phyloP scores from a whole-genome alignment of 495 filamentous ascomycete species.

The Penicillium lividum region DNA sequence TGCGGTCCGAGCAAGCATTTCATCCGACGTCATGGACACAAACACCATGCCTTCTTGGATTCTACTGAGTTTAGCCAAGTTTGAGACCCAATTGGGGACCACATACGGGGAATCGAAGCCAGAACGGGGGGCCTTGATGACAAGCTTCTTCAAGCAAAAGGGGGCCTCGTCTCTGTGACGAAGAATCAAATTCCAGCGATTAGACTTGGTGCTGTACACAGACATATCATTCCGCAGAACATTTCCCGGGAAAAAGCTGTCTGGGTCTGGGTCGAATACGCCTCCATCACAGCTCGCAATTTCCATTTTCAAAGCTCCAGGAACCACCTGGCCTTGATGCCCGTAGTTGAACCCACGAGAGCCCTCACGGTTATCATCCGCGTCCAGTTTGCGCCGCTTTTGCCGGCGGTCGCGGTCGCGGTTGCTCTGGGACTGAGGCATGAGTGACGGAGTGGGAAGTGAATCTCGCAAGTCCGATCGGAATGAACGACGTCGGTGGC shows the following conservation, averaged over 20 bases:
- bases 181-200: slow-evolving; percentile 80
- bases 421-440: slow-evolving; percentile 30
- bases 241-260: slow-evolving; percentile 72
- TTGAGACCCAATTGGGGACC: neutral
- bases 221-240: slow-evolving; percentile 76
- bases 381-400: slow-evolving; percentile 77
- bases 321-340: slow-evolving; percentile 77
- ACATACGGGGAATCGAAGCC: slow-evolving; percentile 87
- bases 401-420: slow-evolving; percentile 28
- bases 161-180: slow-evolving; percentile 73
- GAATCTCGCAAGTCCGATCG: slow-evolving; percentile 27
- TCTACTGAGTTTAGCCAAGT: slow-evolving; percentile 38
- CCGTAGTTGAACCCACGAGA: slow-evolving; percentile 72
- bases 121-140: slow-evolving; percentile 81
- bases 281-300: slow-evolving; percentile 89
- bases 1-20: slow-evolving; percentile 71
- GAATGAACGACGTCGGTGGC: slow-evolving; percentile 16
- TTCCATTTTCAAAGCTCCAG: slow-evolving; percentile 79
- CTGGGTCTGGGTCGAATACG: slow-evolving; percentile 57
- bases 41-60: slow-evolving; percentile 95
- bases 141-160: slow-evolving; percentile 78
- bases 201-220: slow-evolving; percentile 86
- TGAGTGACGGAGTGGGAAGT: slow-evolving; percentile 43
- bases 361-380: slow-evolving; percentile 54
- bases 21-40: slow-evolving; percentile 77